phyloP scores from a whole-genome alignment of 768 basidiomycete species.

The Termitomyces sp. region DNA sequence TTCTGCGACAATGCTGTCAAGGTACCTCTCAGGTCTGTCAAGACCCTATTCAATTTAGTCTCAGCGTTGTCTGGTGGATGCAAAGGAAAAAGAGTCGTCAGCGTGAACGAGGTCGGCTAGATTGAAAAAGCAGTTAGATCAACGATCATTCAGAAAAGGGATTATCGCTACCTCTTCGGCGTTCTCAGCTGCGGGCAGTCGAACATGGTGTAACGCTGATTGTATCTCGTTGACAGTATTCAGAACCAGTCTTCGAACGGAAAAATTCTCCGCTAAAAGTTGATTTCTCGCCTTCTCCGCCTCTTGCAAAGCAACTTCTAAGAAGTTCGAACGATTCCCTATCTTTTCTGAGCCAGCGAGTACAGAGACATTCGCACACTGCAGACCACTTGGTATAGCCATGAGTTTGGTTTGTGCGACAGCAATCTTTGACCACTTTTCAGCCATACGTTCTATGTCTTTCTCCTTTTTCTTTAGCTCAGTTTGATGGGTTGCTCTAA shows the following conservation, averaged over 20 bases:
- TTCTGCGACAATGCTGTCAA: conserved; percentile 24
- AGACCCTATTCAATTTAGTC: conserved; percentile 39
- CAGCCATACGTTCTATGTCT: conserved; percentile 67
- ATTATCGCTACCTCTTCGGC: conserved; percentile 40
- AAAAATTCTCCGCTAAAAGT: conserved; percentile 59
- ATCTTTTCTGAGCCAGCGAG: conserved; percentile 37
- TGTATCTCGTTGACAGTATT: conserved; percentile 63
- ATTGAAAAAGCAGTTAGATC: conserved; percentile 2
- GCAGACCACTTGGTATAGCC: conserved; percentile 42
- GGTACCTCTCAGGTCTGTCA: conserved; percentile 34
- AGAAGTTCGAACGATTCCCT: conserved; percentile 46
- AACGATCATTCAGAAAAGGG: background rate
- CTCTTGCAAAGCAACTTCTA: conserved; percentile 67
- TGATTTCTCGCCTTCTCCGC: conserved; percentile 61
- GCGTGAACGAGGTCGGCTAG: conserved; percentile 40
- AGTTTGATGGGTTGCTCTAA: conserved; percentile 60
- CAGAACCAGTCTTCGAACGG: conserved; percentile 55
- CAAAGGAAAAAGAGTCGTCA: conserved; percentile 48
- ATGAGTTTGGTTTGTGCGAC: conserved; percentile 62
- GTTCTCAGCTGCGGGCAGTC: conserved; percentile 29
- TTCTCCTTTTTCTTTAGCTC: conserved; percentile 82
- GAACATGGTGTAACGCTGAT: conserved; percentile 43
- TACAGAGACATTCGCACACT: conserved; percentile 45
- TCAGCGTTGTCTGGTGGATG: conserved; percentile 42
- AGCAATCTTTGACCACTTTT: conserved; percentile 68